Conservation (phyloP, 2,329 filamentous ascomycete genomes). For the Claviceps spartinae region DNA sequence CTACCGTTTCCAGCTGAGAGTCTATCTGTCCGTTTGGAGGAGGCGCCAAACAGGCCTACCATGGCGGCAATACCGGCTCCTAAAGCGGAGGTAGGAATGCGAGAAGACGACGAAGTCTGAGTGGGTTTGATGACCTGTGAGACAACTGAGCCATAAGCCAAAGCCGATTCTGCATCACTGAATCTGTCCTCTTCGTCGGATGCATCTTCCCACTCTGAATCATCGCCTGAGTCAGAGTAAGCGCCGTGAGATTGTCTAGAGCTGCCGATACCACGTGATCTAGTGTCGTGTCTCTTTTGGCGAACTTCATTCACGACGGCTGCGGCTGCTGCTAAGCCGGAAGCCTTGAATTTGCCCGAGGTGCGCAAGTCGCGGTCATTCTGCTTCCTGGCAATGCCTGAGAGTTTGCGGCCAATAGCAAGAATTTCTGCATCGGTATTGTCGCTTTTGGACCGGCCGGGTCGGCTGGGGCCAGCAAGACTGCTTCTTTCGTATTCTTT, state of each 20-base stretch:
- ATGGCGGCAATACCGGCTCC: conserved; percentile 12
- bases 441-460: conserved; percentile 13
- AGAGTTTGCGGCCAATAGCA: conserved; percentile 39
- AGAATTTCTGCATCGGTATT: conserved; percentile 45
- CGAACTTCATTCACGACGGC: conserved; percentile 28
- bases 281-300: conserved; percentile 21
- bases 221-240: conserved; percentile 24
- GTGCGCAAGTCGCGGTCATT: conserved; percentile 35
- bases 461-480: not conserved
- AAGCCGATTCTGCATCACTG: conserved; percentile 26
- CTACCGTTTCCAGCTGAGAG: conserved; percentile 13
- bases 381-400: conserved; percentile 36
- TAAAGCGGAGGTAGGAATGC: conserved; percentile 15
- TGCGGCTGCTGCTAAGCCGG: conserved; percentile 23
- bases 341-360: conserved; percentile 18
- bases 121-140: conserved; percentile 12
- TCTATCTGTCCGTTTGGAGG: conserved; percentile 2
- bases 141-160: conserved; percentile 21
- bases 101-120: not conserved
- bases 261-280: conserved; percentile 24
- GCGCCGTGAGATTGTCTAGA: conserved; percentile 25
- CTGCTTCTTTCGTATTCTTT: not conserved
- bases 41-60: conserved; percentile 1
- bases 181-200: conserved; percentile 30
- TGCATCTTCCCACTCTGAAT: conserved; percentile 44